A percentile compares a stretch with the other conserved stretches of the same genome.
Conservation (phyloP, 1,284 basidiomycete genomes). For the Pisolithus thermaeus region DNA sequence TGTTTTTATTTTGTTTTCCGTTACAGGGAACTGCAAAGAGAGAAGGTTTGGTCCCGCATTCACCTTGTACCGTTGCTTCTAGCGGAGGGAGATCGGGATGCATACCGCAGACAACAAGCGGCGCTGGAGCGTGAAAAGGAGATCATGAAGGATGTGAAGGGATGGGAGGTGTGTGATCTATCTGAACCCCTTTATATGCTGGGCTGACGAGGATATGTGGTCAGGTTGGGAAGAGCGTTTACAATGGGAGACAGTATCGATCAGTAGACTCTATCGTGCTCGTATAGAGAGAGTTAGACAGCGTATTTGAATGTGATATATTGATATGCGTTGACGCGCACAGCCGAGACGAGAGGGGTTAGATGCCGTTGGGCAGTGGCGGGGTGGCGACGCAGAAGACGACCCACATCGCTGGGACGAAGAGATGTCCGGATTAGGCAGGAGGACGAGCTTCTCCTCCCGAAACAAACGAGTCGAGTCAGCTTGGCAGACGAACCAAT, state of each 20-base stretch:
- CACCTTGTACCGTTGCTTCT: conserved; percentile 89
- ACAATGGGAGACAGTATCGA: conserved; percentile 79
- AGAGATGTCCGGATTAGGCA: not conserved
- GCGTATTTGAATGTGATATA: too few species aligned
- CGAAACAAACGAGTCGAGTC: conserved; percentile 30
- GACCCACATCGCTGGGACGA: not conserved
- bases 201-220: conserved; percentile 7
- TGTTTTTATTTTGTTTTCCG: conserved; percentile 16
- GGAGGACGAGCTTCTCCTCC: conserved; percentile 9
- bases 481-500: conserved; percentile 22
- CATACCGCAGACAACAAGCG: conserved; percentile 80
- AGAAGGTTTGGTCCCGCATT: conserved; percentile 95
- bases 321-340: too few species aligned
- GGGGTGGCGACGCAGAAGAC: not conserved
- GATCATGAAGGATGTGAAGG: conserved; percentile 94
- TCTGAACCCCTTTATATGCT: conserved; percentile 11
- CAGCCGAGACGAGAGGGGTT: not conserved
- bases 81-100: conserved; percentile 91
- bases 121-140: conserved; percentile 76
- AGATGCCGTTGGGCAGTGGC: not conserved
- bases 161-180: conserved; percentile 80
- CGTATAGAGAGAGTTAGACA: conserved; percentile 34
- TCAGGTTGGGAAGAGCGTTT: conserved; percentile 78
- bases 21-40: conserved; percentile 85
- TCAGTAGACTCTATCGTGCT: conserved; percentile 58